Evolutionary conservation across 2,329 filamentous ascomycete species (phyloP).

Genomic region (Penicillium sp.): DNA sequence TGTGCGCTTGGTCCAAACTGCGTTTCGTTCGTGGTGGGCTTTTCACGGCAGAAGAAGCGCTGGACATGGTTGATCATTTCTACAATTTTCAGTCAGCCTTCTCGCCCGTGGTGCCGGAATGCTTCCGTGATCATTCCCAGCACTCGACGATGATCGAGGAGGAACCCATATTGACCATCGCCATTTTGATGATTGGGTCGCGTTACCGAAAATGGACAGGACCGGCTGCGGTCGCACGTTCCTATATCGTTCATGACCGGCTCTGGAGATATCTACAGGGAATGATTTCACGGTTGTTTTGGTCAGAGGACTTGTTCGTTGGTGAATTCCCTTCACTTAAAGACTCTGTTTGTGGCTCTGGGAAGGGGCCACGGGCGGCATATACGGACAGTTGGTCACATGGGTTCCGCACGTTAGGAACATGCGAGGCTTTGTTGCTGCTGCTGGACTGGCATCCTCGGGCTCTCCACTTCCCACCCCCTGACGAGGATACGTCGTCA

Average conservation of each 20-base stretch:
- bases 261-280: constrained; percentile 78
- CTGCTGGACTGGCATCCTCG: constrained; percentile 87
- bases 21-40: constrained; percentile 87
- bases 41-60: constrained; percentile 79
- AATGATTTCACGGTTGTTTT: constrained; percentile 84
- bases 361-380: not conserved
- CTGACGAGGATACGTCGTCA: constrained; percentile 43
- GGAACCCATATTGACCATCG: constrained; percentile 77
- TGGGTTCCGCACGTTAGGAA: constrained; percentile 72
- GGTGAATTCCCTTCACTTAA: not conserved
- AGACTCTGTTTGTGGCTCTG: not conserved
- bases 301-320: constrained; percentile 59
- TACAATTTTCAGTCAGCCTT: constrained; percentile 74
- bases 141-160: constrained; percentile 69
- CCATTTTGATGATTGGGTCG: constrained; percentile 73
- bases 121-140: constrained; percentile 63
- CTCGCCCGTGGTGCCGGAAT: constrained; percentile 76
- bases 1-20: constrained; percentile 71
- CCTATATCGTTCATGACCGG: constrained; percentile 77
- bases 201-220: constrained; percentile 66
- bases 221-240: constrained; percentile 64
- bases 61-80: constrained; percentile 84
- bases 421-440: constrained; percentile 77
- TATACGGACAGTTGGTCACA: constrained; percentile 44
- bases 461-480: constrained; percentile 70